A percentile compares a stretch with the other conserved stretches of the same genome.
Evolutionary conservation across 2,329 filamentous ascomycete species (phyloP).

Genomic region (Trichophaea hybrida): DNA sequence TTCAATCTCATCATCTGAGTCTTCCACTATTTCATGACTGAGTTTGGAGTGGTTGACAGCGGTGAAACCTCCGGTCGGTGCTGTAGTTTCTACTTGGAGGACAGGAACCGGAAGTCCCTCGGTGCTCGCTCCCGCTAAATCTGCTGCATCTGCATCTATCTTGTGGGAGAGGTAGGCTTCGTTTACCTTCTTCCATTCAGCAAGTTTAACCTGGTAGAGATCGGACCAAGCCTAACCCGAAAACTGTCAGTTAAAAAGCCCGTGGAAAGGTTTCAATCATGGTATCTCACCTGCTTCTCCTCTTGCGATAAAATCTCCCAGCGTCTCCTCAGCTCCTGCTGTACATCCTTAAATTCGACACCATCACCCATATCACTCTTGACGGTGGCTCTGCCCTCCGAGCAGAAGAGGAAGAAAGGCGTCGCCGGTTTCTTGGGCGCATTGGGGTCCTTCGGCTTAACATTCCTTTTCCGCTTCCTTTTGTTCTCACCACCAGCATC

Average conservation of each 20-base stretch:
- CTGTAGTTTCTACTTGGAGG: slow-evolving; percentile 14
- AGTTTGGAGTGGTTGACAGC: slow-evolving; percentile 14
- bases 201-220: slow-evolving; percentile 44
- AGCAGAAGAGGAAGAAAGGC: slow-evolving; percentile 89
- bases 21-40: not conserved
- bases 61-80: slow-evolving; percentile 28
- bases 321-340: slow-evolving; percentile 70
- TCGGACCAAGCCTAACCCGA: slow-evolving; percentile 38
- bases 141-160: slow-evolving; percentile 9
- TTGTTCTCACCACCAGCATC: slow-evolving; percentile 52
- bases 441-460: slow-evolving; percentile 56
- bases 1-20: not conserved
- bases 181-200: slow-evolving; percentile 42
- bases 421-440: slow-evolving; percentile 88
- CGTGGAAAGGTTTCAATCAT: not conserved
- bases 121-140: not conserved
- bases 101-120: slow-evolving; percentile 20
- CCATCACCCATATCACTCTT: slow-evolving; percentile 60
- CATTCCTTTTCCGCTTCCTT: slow-evolving; percentile 74
- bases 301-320: slow-evolving; percentile 64
- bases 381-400: slow-evolving; percentile 71
- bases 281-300: slow-evolving; percentile 45
- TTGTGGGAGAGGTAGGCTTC: slow-evolving; percentile 42
- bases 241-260: not conserved
- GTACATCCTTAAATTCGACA: slow-evolving; percentile 71